Evolutionary conservation across 768 basidiomycete species (phyloP), one percentile per base, ranked within the genome.

Genomic region (Collybia nuda): DNA sequence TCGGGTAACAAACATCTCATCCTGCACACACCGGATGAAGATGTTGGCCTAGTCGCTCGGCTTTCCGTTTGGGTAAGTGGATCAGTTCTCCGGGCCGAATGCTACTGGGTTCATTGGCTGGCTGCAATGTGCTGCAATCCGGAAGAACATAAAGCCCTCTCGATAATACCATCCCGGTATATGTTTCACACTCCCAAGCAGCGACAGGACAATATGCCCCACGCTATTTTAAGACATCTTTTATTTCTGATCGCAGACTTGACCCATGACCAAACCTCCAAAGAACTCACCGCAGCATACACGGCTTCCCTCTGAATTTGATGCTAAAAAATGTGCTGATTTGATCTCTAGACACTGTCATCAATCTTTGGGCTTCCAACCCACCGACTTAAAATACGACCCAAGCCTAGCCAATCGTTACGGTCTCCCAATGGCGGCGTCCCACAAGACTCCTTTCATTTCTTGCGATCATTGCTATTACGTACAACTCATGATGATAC

Each of bases 1-100:
- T 75, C 86, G 2, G 80, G 80, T 1, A 71, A 84, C 56, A 82
- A 77, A 54, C 75, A 88, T 62, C 67, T 90, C 23, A 73, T 91
- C 48, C 68, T 91, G 15, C 76, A 84, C 39, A 80, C 86, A 1
- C 73, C 71, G 9, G 82, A 85, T 54, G 84, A 88, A 48, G 89
- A 90, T 52, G 66, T 89, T 26, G 60, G 72, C 21, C 61, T 82
- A 6, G 81, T 87, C 22, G 74, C 77, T 28, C 83, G 78, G 58
- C 70, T 90, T 29, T 75, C 76, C 11, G 67, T 74, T 44, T 72
- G 83, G 67, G 88, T 89, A 66, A 74, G 73, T 67, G 44, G 45
- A 19, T 12, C 36, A 52, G 48, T 51, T 32, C 12, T 32, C 14
- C 9, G 12, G 14, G 6, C 14, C 32, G 14, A 32, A 9, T 14